Percentiles rank a stretch among this genome's conserved stretches.
Evolutionary conservation across 768 basidiomycete species (phyloP).

Genomic region (Pisolithus sp.): DNA sequence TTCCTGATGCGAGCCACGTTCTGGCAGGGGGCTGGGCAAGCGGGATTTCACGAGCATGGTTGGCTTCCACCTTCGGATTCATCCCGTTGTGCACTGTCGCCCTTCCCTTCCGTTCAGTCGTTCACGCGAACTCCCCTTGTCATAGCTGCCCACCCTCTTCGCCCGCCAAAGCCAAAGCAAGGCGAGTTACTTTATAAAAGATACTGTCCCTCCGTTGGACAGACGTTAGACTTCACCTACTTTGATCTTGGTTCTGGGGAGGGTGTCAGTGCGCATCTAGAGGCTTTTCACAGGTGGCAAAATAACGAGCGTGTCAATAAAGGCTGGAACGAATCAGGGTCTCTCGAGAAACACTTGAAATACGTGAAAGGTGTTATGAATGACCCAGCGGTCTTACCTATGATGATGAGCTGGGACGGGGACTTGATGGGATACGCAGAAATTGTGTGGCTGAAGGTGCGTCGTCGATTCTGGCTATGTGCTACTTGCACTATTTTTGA

Average conservation of each 20-base stretch:
- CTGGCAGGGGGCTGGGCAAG: constrained; percentile 46
- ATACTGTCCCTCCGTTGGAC: constrained; percentile 29
- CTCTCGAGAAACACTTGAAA: constrained; percentile 36
- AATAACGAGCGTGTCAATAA: constrained; percentile 39
- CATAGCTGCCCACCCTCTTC: constrained; percentile 46
- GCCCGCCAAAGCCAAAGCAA: constrained; percentile 40
- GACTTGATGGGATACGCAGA: constrained; percentile 40
- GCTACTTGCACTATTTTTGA: no score
- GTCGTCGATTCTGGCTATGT: constrained; percentile 7
- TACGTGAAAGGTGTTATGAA: constrained; percentile 32
- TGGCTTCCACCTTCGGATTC: constrained; percentile 26
- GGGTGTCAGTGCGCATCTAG: constrained; percentile 28
- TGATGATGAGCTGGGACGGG: constrained; percentile 44
- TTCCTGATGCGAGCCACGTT: constrained; percentile 39
- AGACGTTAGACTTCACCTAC: constrained; percentile 24
- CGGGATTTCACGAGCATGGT: constrained; percentile 21
- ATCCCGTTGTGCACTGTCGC: constrained; percentile 13
- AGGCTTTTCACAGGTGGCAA: constrained; percentile 44
- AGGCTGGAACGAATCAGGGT: constrained; percentile 42
- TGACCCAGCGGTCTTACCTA: constrained; percentile 34
- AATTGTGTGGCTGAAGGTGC: constrained; percentile 41
- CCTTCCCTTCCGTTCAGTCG: constrained; percentile 32
- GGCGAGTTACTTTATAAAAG: constrained; percentile 36
- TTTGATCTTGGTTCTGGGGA: constrained; percentile 17
- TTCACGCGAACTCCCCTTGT: constrained; percentile 43